Percentiles rank a stretch among this genome's conserved stretches.
These are phyloP conservation scores for Amanita jacksonii DNA, from an alignment of 768 basidiomycete genomes.

Conservation along the genomic window DNA sequence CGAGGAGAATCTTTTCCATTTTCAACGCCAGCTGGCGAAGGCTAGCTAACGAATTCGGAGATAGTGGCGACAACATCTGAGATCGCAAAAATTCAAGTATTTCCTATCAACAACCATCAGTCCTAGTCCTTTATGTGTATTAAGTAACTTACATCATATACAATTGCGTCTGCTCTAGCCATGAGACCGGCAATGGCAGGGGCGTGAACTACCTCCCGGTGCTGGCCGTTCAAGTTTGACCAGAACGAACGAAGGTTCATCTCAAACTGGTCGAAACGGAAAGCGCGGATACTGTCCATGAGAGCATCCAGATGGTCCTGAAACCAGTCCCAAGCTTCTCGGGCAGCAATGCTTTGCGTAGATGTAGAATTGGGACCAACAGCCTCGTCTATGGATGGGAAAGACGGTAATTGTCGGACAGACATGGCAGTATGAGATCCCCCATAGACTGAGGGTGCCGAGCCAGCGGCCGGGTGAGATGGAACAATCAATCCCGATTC, in stretches of 20 bases:
- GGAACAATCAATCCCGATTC: constrained; percentile 42
- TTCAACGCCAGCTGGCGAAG: constrained; percentile 79
- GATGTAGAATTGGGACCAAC: constrained; percentile 67
- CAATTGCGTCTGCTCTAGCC: constrained; percentile 83
- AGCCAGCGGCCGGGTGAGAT: constrained; percentile 39
- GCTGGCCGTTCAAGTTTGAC: constrained; percentile 60
- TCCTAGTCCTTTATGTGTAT: not conserved
- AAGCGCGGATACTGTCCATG: constrained; percentile 64
- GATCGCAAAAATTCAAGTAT: constrained; percentile 78
- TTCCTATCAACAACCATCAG: constrained; percentile 41
- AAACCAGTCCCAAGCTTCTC: constrained; percentile 90
- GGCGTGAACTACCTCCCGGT: constrained; percentile 83
- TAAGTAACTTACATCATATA: constrained; percentile 72
- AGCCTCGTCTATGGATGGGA: constrained; percentile 82
- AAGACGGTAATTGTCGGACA: constrained; percentile 69
- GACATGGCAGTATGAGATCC: constrained; percentile 45
- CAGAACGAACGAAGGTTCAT: constrained; percentile 82
- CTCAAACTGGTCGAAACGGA: constrained; percentile 87
- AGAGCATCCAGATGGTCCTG: constrained; percentile 83
- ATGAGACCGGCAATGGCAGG: constrained; percentile 83
- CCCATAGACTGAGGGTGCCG: constrained; percentile 37
- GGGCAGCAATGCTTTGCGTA: constrained; percentile 67
- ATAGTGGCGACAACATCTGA: constrained; percentile 74
- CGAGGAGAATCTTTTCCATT: constrained; percentile 83
- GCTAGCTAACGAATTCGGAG: constrained; percentile 54